Evolutionary conservation across 2,329 filamentous ascomycete species (phyloP), one percentile per base, ranked within the genome.

Genomic region (Byssothecium circinans): DNA sequence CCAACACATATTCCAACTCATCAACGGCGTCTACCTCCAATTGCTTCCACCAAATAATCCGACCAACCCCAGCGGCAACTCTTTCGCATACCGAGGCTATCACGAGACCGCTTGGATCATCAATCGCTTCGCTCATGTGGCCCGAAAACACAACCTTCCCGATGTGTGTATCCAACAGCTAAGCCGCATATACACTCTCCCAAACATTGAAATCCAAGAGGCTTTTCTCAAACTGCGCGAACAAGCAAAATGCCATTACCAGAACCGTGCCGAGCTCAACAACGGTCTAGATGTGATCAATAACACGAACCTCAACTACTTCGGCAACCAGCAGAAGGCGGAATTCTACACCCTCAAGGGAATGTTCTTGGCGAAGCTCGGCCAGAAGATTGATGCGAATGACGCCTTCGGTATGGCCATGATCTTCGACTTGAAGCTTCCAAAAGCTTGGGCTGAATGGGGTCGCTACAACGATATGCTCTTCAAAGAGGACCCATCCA

Each of bases 91-190:
- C 69, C 85, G 94, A 36, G 94, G 94, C 20, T 99, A 96, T 67
- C 94, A 99, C 64, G 94, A 99, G 75, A 99, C 94, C 11, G 94
- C 94, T 2, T 99, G 94, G 94, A 99, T 99, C 60, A 99, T 99
- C 73, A 99, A 99, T 71, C 83, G 94, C 15, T 99, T 99, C 65
- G 95, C 94, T 1, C 94, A 99, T 67, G 94, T 99, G 34, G 94
- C 94, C 39, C 86, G 94, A 47, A 99, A 99, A 77, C 94, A 99
- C 71, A 92, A 89, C 60, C 84, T 99, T 60, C 89, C 91, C 0
- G 94, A 99, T 54, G 94, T 99, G 23, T 99, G 95, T 75, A 96
- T 99, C 73, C 92, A 84, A 56, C 94, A 99, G 67, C 82, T 99
- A 17, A 95, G 92, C 67, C 88, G 92, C 54, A 99, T 99, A 67